phyloP scores from a whole-genome alignment of 2,329 filamentous ascomycete species.

The Fusarium brachygibbosum region DNA sequence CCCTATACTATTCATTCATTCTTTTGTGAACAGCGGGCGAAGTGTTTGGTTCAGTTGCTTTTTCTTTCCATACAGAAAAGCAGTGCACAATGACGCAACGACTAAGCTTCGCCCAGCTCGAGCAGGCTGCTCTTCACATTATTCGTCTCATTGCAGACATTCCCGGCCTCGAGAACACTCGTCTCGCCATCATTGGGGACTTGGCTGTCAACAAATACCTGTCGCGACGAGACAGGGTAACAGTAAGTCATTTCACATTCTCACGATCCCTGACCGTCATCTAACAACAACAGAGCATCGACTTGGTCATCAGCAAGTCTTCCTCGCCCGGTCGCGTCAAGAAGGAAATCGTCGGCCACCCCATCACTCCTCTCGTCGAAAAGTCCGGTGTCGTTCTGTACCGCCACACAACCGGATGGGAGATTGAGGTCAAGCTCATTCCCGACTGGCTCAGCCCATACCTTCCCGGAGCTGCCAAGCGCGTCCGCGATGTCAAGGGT shows the following conservation, averaged over 20 bases:
- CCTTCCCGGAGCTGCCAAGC: conserved; percentile 46
- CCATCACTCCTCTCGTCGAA: conserved; percentile 49
- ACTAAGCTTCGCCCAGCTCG: conserved; percentile 57
- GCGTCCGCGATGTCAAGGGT: conserved; percentile 39
- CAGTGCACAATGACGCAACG: conserved; percentile 42
- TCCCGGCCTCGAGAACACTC: conserved; percentile 48
- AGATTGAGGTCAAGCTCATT: conserved; percentile 50
- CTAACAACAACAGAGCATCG: conserved; percentile 47
- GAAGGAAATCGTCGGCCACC: conserved; percentile 50
- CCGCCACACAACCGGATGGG: conserved; percentile 46
- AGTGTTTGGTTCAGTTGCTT: conserved; percentile 31
- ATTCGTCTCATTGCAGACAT: conserved; percentile 79
- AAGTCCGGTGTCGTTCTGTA: conserved; percentile 47
- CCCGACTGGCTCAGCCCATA: conserved; percentile 51
- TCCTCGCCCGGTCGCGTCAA: conserved; percentile 49
- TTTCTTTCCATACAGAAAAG: conserved; percentile 21
- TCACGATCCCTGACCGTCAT: fast-evolving
- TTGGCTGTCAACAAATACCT: conserved; percentile 48
- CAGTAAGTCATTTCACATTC: conserved; percentile 24
- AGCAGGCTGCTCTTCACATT: conserved; percentile 89
- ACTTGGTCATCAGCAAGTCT: conserved; percentile 50
- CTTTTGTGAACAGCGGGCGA: conserved; percentile 29
- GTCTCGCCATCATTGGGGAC: conserved; percentile 48
- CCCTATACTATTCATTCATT: conserved; percentile 4
- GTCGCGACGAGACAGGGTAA: conserved; percentile 33